Base-by-base conservation (phyloP, 495 filamentous ascomycete species). In the Talaromyces ruber region DNA sequence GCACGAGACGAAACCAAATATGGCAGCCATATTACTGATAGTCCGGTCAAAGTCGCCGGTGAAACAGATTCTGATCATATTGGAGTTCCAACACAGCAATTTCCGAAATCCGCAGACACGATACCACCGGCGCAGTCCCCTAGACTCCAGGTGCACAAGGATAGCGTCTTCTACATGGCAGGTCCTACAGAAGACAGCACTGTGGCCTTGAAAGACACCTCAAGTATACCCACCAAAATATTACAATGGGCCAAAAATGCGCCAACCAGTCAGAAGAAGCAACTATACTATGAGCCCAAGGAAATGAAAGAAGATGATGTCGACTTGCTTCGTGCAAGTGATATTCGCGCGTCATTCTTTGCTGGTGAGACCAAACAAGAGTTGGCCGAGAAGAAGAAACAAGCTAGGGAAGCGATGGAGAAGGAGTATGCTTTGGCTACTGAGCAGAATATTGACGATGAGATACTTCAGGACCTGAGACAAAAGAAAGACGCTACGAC, bases 281-380 rank as follows among this genome's bases (percentile, higher is more conserved):
- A 28, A 21, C 26, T 59, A 14, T 4, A 28, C 39, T 43, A 59
- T 11, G 26, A 54, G 5, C 51, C 22, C 22, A 28, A 28, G 8
- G 39, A 59, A 5, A 47, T 64, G 1, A 67, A 64, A 22, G 66
- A 58, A 14, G 78, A 80, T 6, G 74, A 82, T 54, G 55, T 83
- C 39, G 75, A 77, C 43, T 58, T 74, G 12, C 64, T 84, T 53
- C 64, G 74, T 52, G 73, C 81, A 3, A 81, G 71, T 60, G 82
- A 84, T 61, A 78, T 84, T 50, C 75, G 80, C 43, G 71, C 79
- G 50, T 70, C 71, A 18, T 78, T 78, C 51, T 66, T 72, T 22
- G 61, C 70, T 0, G 72, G 65, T 26, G 63, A 60, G n/a, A 25
- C 64, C 24, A 62, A 65, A 9, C 69, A 68, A 47, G 67, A 76